These are phyloP conservation scores for Epithemia pelagica DNA, from an alignment of 108 stramenopile species.

Conservation along the genomic window DNA sequence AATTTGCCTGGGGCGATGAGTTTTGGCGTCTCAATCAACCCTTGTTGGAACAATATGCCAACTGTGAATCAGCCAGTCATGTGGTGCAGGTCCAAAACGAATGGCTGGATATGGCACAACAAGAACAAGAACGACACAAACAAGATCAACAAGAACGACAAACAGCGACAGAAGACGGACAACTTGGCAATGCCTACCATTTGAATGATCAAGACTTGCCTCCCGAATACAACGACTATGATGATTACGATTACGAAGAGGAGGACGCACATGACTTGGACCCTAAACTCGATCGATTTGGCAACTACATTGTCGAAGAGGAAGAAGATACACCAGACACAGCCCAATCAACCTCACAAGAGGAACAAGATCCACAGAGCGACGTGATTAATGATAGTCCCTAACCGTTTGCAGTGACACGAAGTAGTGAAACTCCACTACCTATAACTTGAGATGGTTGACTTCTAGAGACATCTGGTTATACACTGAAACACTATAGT, in stretches of 20 bases:
- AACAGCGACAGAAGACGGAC: neutral
- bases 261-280: slow-evolving; percentile 35
- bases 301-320: slow-evolving; percentile 35
- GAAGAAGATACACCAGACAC: neutral
- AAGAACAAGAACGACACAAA: slow-evolving; percentile 38
- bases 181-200: slow-evolving; percentile 35
- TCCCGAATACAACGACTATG: slow-evolving; percentile 29
- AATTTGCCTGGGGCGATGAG: slow-evolving; percentile 95
- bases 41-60: slow-evolving; percentile 77
- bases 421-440: too few species aligned
- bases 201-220: slow-evolving; percentile 35
- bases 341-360: too few species aligned
- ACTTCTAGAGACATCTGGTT: too few species aligned
- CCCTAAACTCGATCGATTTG: slow-evolving; percentile 54
- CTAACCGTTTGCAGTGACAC: too few species aligned
- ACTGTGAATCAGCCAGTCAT: slow-evolving; percentile 60
- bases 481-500: too few species aligned
- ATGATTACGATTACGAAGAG: slow-evolving; percentile 27
- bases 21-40: slow-evolving; percentile 86
- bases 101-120: slow-evolving; percentile 32
- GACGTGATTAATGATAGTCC: too few species aligned
- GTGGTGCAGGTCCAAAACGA: slow-evolving; percentile 83
- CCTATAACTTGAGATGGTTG: too few species aligned
- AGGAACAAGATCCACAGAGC: too few species aligned
- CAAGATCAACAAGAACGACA: slow-evolving; percentile 7